A percentile compares a stretch with the other conserved stretches of the same genome.
These are phyloP conservation scores for Sordariomycetes sp. DNA, from an alignment of 2,329 filamentous ascomycete genomes.

Conservation along the genomic window DNA sequence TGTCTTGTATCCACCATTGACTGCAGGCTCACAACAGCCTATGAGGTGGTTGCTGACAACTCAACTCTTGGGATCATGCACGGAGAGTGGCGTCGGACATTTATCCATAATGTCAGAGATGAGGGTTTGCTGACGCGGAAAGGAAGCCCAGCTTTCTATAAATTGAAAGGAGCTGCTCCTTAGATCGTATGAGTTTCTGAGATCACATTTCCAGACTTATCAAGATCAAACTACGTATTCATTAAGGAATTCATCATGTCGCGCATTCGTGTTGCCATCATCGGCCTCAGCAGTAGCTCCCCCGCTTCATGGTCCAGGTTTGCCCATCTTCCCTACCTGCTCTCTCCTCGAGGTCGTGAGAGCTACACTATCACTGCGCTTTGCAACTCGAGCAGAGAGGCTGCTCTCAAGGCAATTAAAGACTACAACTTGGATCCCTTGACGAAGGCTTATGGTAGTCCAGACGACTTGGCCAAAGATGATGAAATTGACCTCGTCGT, in stretches of 20 bases:
- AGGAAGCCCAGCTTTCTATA: too few relatives aligned
- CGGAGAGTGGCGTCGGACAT: too few relatives aligned
- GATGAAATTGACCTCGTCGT: constrained; percentile 44
- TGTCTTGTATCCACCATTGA: too few relatives aligned
- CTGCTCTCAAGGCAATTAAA: constrained; percentile 31
- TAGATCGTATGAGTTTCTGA: too few relatives aligned
- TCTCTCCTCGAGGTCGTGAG: constrained; percentile 29
- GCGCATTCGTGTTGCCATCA: constrained; percentile 10
- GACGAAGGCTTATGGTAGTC: constrained; percentile 39
- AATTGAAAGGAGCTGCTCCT: too few relatives aligned
- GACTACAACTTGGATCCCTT: constrained; percentile 28
- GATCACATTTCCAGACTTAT: too few relatives aligned
- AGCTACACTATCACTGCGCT: constrained; percentile 41
- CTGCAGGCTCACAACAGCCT: too few relatives aligned
- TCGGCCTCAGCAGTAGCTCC: constrained; percentile 40
- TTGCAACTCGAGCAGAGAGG: constrained; percentile 33
- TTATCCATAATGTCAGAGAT: too few relatives aligned
- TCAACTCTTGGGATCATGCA: too few relatives aligned
- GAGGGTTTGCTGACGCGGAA: too few relatives aligned
- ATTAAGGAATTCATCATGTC: constrained; percentile 7
- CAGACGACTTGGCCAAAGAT: constrained; percentile 36
- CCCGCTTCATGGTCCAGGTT: constrained; percentile 42
- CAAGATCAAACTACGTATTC: too few relatives aligned
- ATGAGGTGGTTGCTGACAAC: too few relatives aligned
- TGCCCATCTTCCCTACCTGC: constrained; percentile 51